Evolutionary conservation across 164 flowering plant species (phyloP), one percentile per base, ranked within the genome.

Genomic region (Magnolia sinica): DNA sequence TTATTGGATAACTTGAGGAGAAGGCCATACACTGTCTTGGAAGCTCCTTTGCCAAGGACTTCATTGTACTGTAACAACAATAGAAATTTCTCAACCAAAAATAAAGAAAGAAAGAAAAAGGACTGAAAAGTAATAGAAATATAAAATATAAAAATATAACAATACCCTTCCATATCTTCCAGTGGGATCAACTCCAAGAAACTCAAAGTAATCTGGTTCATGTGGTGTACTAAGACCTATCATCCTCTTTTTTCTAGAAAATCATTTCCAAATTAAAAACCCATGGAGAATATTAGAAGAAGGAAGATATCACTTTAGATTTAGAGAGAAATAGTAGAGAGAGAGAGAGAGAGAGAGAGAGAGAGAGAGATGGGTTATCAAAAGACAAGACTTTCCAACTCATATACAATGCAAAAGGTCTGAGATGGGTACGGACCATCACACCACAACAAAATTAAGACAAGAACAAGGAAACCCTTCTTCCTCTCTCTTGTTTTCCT

Each of bases 11-110:
- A 50, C 8, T 64, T 27, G 64, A 10, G 13, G 66, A 65, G 45
- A 70, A 70, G 67, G 24, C 23, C 94, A 73, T 93, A 95, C 98
- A 95, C 98, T 67, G 94, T 95, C 86, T 95, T 95, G 49, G 94
- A 95, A 78, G 98, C 88, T 22, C 98, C 98, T 86, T 91, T 95
- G 45, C 98, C 98, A 77, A 95, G 95, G 84, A 95, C 77, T 78
- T 89, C 91, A 86, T 88, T 80, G 79, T 92, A 95, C 98, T 95
- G 97, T 83, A 84, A 74, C 59, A 20, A 23, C 75, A 37, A 84
- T 31, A 69, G 70, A 50, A 74, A n/a, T 8, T 19, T 64, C 11
- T 18, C 65, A 72, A 16, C 49, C 37, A 45, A 72, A 16, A 23
- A 22, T 13, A 51, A 55, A 55, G 8, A 13, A 8, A n/a, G 37